These are phyloP conservation scores for Blastobotrys americana DNA, from an alignment of 805 yeast genomes.

Conservation along the genomic window DNA sequence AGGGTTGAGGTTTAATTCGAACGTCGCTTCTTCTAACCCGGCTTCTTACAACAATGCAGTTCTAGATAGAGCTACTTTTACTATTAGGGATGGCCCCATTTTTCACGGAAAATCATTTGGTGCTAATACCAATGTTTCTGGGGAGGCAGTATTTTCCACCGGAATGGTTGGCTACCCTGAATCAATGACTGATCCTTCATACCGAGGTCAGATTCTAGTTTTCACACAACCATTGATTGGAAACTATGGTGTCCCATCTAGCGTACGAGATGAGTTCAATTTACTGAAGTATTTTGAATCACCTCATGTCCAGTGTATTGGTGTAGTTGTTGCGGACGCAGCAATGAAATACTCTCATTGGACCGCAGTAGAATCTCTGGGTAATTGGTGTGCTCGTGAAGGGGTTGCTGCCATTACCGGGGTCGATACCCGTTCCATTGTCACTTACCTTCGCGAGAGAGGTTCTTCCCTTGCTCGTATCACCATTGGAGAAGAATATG, in stretches of 20 bases:
- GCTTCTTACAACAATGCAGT: conserved; percentile 7
- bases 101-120: conserved; percentile 94
- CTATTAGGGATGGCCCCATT: conserved; percentile 87
- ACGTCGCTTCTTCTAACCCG: conserved; percentile 1
- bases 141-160: conserved; percentile 97
- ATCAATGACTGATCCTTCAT: conserved; percentile 98
- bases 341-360: conserved; percentile 97
- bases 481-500: conserved; percentile 83
- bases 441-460: conserved; percentile 85
- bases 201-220: conserved; percentile 92
- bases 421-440: conserved; percentile 94
- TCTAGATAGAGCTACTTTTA: conserved; percentile 57
- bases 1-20: too few species aligned
- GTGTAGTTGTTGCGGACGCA: conserved; percentile 92
- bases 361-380: conserved; percentile 96
- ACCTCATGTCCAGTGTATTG: conserved; percentile 86
- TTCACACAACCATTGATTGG: conserved; percentile 97
- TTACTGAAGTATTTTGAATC: conserved; percentile 86
- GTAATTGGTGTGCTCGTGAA: conserved; percentile 93
- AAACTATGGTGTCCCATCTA: conserved; percentile 94
- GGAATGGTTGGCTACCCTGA: conserved; percentile 98
- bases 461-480: conserved; percentile 92
- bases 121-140: conserved; percentile 84
- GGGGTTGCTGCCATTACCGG: conserved; percentile 96
- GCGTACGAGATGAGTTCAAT: conserved; percentile 73